Evolutionary conservation across 2,329 filamentous ascomycete species (phyloP), one percentile per base, ranked within the genome.

Genomic region (Dactylellina cionopaga): DNA sequence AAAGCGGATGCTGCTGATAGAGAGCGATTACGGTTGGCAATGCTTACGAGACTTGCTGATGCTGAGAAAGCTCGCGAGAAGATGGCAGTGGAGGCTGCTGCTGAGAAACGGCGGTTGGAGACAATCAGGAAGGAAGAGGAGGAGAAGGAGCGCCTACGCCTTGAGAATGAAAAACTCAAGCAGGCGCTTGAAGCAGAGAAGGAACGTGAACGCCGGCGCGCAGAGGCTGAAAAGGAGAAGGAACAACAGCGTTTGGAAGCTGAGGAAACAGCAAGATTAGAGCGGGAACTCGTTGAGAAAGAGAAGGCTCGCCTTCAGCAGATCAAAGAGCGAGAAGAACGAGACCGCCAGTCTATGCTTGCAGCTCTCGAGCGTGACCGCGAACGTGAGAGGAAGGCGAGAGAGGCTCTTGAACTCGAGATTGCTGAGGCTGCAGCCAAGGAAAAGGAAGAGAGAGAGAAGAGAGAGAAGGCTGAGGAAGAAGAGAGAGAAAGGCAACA

Each of bases 1-100:
- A 65, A 88, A 33, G 75, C 75, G 1, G 69, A 66, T 35, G 62
- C 69, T n/a, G 69, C 62, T 5, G 69, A 74, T n/a, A 55, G 59
- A 43, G 62, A 74, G 24, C 49, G 55, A 15, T 33, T 74, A 33
- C 69, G 69, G 33, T 6, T 54, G 19, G 49, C 62, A 37, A 68
- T 74, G 69, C 47, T 74, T n/a, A 39, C 62, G 24, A 49, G 62
- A 27, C 54, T 74, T 9, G 69, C 69, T 19, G 69, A 66, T 15
- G 69, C 69, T 29, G 55, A 68, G 7, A 47, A 49, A 5, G 69
- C 69, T 41, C 29, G 90, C 91, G 76, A 98, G 97, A 86, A 97
- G 97, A 83, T 91, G 91, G 5, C 86, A 93, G 25, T 84, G 96
- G 73, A 85, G 92, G 79, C 87, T 96, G 82, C 98, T 93, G 95